Conservation (phyloP, 2,329 filamentous ascomycete genomes). For the Zalaria obscura region DNA sequence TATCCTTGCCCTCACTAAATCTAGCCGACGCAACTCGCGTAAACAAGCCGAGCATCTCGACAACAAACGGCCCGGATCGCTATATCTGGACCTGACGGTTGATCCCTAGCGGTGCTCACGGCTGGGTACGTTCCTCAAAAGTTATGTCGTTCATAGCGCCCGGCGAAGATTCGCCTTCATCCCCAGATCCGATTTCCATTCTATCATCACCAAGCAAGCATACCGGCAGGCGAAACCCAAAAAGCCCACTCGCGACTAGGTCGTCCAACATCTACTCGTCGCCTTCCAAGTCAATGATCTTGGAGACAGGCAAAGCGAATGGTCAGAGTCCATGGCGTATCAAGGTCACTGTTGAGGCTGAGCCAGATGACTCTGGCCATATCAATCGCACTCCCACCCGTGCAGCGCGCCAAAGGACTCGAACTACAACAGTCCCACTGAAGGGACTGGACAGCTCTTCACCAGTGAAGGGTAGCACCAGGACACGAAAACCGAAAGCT, state of each 20-base stretch:
- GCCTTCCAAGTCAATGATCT: constrained; percentile 30
- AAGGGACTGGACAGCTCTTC: constrained; percentile 14
- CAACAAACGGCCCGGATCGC: too few species aligned
- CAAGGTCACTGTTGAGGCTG: constrained; percentile 35
- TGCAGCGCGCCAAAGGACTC: not conserved
- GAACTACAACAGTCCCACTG: constrained; percentile 26
- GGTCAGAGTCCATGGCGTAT: constrained; percentile 33
- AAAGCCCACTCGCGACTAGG: constrained; percentile 10
- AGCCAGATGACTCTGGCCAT: constrained; percentile 16
- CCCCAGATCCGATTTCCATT: constrained; percentile 18
- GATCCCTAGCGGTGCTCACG: too few species aligned
- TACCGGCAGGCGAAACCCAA: not conserved
- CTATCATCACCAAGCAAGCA: constrained; percentile 14
- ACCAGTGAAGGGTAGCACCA: not conserved
- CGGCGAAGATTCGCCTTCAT: constrained; percentile 7
- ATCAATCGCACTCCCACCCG: not conserved
- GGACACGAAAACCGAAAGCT: not conserved
- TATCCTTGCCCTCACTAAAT: too few species aligned
- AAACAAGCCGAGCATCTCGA: too few species aligned
- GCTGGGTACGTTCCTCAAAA: too few species aligned
- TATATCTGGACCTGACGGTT: too few species aligned
- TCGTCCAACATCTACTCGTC: constrained; percentile 17
- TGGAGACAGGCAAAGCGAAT: constrained; percentile 24
- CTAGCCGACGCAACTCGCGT: too few species aligned
- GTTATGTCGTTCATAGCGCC: constrained; percentile 6